Evolutionary conservation across 495 filamentous ascomycete genomes (phyloP).

Genomic region (Daldinia decipiens): DNA sequence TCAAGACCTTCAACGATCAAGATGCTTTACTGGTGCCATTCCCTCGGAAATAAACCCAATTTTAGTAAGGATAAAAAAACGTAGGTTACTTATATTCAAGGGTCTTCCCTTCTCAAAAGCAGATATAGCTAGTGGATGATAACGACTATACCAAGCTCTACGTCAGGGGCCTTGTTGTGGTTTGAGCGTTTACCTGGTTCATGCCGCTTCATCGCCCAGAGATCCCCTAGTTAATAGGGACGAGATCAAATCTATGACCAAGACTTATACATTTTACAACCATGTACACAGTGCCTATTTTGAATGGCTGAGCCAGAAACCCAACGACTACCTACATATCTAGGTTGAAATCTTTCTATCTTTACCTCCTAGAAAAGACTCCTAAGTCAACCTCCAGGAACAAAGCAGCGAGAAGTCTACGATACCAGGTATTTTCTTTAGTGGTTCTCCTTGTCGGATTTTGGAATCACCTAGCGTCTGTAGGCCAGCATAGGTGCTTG

Average conservation of each 20-base stretch:
- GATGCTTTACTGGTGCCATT: no score
- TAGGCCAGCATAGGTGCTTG: neutral
- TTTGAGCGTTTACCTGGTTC: neutral
- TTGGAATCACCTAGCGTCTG: neutral
- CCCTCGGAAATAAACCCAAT: no score
- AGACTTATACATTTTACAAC: neutral
- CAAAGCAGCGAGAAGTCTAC: neutral
- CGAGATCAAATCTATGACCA: neutral
- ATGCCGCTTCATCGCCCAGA: neutral
- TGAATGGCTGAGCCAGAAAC: neutral
- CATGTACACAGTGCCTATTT: neutral
- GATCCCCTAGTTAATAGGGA: neutral
- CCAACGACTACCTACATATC: neutral
- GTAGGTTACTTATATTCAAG: no score
- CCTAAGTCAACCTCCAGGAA: neutral
- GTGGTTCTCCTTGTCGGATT: neutral
- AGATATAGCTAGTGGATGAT: no score
- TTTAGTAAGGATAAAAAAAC: no score
- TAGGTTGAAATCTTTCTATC: neutral
- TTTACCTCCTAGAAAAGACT: neutral
- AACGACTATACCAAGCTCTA: no score
- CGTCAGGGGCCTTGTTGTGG: neutral
- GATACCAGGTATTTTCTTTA: neutral
- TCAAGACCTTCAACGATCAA: neutral
- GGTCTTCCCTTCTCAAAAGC: no score